Conservation (phyloP, 306 rosid genomes). For the Quercus ilex region DNA sequence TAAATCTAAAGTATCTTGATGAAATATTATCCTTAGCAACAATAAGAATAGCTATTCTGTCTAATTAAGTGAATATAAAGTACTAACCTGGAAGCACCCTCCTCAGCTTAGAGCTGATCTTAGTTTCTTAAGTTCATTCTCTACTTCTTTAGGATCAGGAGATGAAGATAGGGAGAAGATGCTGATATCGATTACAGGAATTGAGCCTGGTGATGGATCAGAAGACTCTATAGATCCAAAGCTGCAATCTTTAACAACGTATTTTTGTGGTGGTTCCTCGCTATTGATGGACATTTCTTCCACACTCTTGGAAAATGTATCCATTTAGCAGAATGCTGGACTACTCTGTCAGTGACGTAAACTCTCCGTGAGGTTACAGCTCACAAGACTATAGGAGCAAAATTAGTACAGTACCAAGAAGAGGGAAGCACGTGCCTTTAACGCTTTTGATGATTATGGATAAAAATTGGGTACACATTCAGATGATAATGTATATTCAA, state of each 20-base stretch:
- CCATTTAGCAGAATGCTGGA: background rate
- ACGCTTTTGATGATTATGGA: too few relatives aligned
- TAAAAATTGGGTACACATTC: too few relatives aligned
- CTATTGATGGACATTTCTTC: constrained; percentile 47
- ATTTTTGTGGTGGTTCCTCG: constrained; percentile 39
- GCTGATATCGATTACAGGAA: constrained; percentile 48
- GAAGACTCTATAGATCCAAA: constrained; percentile 26
- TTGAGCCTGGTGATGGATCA: constrained; percentile 4
- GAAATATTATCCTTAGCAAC: too few relatives aligned
- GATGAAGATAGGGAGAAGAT: constrained; percentile 26
- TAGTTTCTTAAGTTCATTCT: constrained; percentile 45
- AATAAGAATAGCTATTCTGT: too few relatives aligned
- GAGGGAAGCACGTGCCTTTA: too few relatives aligned
- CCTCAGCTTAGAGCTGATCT: constrained; percentile 50
- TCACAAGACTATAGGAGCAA: too few relatives aligned
- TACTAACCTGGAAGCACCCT: constrained; percentile 75
- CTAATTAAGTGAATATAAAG: background rate
- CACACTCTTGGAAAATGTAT: constrained; percentile 20
- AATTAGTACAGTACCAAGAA: too few relatives aligned
- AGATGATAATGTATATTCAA: background rate
- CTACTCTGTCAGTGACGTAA: too few relatives aligned
- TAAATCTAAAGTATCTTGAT: too few relatives aligned
- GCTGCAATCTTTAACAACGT: constrained; percentile 23
- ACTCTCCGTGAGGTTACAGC: too few relatives aligned
- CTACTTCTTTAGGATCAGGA: background rate